Evolutionary conservation across 768 basidiomycete species (phyloP), one percentile per base, ranked within the genome.

Genomic region (Suillus variegatus): DNA sequence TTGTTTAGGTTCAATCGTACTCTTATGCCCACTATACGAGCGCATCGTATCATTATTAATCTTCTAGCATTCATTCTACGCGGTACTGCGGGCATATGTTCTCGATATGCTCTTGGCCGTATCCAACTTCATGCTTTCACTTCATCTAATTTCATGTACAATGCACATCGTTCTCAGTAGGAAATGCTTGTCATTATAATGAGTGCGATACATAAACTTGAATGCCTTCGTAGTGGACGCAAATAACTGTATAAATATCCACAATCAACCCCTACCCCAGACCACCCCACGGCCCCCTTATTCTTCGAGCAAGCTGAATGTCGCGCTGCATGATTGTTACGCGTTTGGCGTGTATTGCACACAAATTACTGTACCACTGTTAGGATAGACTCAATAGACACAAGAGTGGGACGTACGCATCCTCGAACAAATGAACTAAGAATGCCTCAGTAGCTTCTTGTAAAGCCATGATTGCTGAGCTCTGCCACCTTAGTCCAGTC

Each of bases 271-370:
- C 13, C 82, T 69, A 90, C 65, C 84, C 86, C 65, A 92, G 82
- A 43, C 90, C 90, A 60, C 88, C 89, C 90, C 92, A 95, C 55
- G 90, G 89, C 4, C 97, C 97, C 58, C 97, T 88, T 82, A 99
- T 95, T 68, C 97, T 86, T 63, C 97, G 85, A 28, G 97, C 97
- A 61, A 99, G 89, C 72, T 98, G 97, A 65, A 99, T 96, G 71
- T 99, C 97, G 61, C 91, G 86, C 64, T 95, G 94, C 96, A 98
- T 98, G 71, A 98, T 90, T 6, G 97, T 99, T 6, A 99, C 97
- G 71, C 97, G 90, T 78, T 97, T 98, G 18, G 97, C 97, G 73
- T 99, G 97, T 69, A 99, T 93, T 7, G 97, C 96, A 73, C 97
- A 99, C 41, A 97, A 81, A 76, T 98, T 97, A 51, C 95, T 97